These are phyloP conservation scores for Dalbergia cultrata DNA, from an alignment of 306 rosid genomes.

Conservation along the genomic window DNA sequence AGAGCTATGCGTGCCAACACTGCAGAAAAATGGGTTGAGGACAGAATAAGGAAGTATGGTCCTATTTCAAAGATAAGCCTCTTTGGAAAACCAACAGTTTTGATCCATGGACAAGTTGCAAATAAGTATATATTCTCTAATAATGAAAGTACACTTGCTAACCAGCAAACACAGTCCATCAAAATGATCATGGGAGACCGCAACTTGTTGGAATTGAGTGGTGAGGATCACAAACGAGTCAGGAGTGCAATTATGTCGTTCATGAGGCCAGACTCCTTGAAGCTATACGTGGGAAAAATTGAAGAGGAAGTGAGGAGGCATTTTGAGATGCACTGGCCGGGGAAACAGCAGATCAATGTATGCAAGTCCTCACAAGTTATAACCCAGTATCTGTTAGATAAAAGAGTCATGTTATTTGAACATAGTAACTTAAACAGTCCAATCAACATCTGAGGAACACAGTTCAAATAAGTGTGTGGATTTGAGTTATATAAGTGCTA, in stretches of 20 bases:
- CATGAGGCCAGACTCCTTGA: conserved; percentile 81
- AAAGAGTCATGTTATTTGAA: background rate
- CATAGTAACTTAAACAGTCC: no score
- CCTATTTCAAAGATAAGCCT: conserved; percentile 76
- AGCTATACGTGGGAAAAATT: no score
- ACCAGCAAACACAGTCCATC: conserved; percentile 62
- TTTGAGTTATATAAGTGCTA: no score
- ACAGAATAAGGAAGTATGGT: conserved; percentile 71
- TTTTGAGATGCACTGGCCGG: conserved; percentile 75
- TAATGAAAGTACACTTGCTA: conserved; percentile 36
- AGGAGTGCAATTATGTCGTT: conserved; percentile 71
- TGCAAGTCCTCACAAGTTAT: conserved; percentile 1
- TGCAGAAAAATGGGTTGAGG: conserved; percentile 67
- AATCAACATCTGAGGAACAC: no score
- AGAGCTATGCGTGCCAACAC: conserved; percentile 70
- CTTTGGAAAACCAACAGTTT: conserved; percentile 77
- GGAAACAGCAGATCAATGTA: conserved; percentile 64
- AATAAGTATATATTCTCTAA: conserved; percentile 65
- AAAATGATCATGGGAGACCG: conserved; percentile 62
- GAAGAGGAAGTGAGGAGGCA: conserved; percentile 70
- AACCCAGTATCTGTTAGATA: background rate
- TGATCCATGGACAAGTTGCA: conserved; percentile 74
- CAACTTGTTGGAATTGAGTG: conserved; percentile 31
- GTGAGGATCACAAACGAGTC: conserved; percentile 54
- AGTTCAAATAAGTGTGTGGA: no score